phyloP scores from a whole-genome alignment of 208 protist genomes.

The Acanthamoeba culbertsoni region DNA sequence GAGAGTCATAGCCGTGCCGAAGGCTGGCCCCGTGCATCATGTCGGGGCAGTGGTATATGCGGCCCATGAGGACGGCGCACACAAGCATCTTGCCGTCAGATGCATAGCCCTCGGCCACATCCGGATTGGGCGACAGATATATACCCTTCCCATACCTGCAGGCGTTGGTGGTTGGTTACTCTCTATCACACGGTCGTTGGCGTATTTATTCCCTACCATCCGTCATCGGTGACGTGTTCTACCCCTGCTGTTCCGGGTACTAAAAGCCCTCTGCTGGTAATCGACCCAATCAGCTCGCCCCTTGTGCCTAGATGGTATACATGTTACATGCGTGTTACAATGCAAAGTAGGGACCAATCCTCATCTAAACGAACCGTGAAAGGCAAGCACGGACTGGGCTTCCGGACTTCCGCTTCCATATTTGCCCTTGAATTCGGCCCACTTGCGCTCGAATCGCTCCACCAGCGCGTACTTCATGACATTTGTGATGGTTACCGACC shows the following conservation, averaged over 20 bases:
- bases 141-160: background rate
- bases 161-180: background rate
- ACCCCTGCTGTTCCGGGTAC: slow-evolving; percentile 40
- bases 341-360: too few relatives aligned
- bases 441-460: slow-evolving; percentile 38
- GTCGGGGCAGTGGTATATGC: background rate
- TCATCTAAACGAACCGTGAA: background rate
- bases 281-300: slow-evolving; percentile 4
- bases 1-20: background rate
- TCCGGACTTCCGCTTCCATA: background rate
- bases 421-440: slow-evolving; percentile 6
- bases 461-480: slow-evolving; percentile 40
- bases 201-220: background rate
- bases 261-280: background rate
- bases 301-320: background rate
- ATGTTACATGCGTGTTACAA: background rate
- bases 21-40: background rate
- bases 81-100: slow-evolving; percentile 53
- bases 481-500: slow-evolving; percentile 9
- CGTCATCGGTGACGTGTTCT: slow-evolving; percentile 39
- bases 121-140: slow-evolving; percentile 38
- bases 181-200: background rate
- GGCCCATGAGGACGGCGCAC: slow-evolving; percentile 46
- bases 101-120: slow-evolving; percentile 19
- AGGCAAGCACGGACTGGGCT: slow-evolving; percentile 20